phyloP scores from a whole-genome alignment of 345 rosid genomes.

The Populus simonii region DNA sequence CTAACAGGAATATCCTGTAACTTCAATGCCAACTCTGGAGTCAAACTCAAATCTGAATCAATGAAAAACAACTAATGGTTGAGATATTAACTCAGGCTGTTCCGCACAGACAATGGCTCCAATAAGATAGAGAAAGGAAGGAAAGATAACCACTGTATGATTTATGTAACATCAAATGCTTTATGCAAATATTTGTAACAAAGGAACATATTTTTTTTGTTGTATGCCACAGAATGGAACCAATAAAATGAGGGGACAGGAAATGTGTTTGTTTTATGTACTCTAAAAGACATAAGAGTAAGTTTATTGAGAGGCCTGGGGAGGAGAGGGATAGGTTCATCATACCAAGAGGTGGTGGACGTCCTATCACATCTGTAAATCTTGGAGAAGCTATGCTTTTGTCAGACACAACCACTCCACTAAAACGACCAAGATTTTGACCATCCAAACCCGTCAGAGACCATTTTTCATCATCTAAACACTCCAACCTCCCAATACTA shows the following conservation, averaged over 20 bases:
- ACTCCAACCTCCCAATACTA: conserved; percentile 62
- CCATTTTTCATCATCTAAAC: conserved; percentile 69
- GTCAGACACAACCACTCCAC: conserved; percentile 68
- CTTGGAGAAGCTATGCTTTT: conserved; percentile 63
- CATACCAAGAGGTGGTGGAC: conserved; percentile 68
- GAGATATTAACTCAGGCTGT: conserved; percentile 6
- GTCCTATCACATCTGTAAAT: conserved; percentile 52
- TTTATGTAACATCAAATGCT: neutral
- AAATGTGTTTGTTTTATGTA: too few species aligned
- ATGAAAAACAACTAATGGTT: conserved; percentile 6
- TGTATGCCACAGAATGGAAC: neutral
- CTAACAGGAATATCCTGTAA: conserved; percentile 58
- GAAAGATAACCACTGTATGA: neutral
- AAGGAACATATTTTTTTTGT: neutral
- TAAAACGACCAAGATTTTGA: conserved; percentile 52
- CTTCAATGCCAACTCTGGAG: conserved; percentile 47
- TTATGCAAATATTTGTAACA: neutral
- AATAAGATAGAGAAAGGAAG: neutral
- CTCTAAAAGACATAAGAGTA: too few species aligned
- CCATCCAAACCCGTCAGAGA: conserved; percentile 57
- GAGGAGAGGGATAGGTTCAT: neutral
- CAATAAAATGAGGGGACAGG: neutral
- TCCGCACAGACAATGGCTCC: conserved; percentile 3
- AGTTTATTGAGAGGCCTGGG: neutral
- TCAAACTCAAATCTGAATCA: conserved; percentile 54